Evolutionary conservation across 1,139 yeast species (phyloP).

Genomic region (Arxiozyma bovina): DNA sequence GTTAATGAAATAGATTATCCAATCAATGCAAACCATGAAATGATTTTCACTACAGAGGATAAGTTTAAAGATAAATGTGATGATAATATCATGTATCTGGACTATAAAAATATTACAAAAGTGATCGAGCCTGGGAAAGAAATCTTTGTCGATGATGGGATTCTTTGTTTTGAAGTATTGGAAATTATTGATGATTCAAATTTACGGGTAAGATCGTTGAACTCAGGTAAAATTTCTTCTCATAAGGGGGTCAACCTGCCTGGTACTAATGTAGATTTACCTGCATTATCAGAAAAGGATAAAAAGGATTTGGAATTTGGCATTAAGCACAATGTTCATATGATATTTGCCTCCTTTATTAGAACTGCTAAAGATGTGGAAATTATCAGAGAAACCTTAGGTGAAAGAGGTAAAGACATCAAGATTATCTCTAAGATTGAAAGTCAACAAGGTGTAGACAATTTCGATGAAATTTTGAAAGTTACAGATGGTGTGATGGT

Average conservation of each 20-base stretch:
- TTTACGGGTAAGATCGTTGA: conserved; percentile 77
- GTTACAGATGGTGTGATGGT: conserved; percentile 99
- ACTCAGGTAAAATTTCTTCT: conserved; percentile 89
- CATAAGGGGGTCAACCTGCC: conserved; percentile 99
- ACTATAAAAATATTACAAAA: conserved; percentile 92
- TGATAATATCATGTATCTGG: conserved; percentile 75
- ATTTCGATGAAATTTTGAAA: conserved; percentile 87
- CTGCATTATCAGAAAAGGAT: conserved; percentile 96
- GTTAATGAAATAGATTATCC: conserved; percentile 68
- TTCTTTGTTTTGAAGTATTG: conserved; percentile 82
- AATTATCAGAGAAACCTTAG: conserved; percentile 85
- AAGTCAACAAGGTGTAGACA: conserved; percentile 99
- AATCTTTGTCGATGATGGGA: conserved; percentile 96
- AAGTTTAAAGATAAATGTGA: conserved; percentile 61
- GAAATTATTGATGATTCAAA: conserved; percentile 71
- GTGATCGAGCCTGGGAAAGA: conserved; percentile 80
- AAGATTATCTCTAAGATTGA: conserved; percentile 96
- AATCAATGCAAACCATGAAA: conserved; percentile 74
- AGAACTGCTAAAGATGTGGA: conserved; percentile 84
- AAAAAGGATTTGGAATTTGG: conserved; percentile 84
- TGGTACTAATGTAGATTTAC: conserved; percentile 96
- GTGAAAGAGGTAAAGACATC: conserved; percentile 92
- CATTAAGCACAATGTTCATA: conserved; percentile 92
- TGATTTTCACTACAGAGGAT: conserved; percentile 88
- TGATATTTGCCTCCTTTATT: conserved; percentile 96